Evolutionary conservation across 176 grass and related monocot species (phyloP).

Genomic region (Triticum monococcum): DNA sequence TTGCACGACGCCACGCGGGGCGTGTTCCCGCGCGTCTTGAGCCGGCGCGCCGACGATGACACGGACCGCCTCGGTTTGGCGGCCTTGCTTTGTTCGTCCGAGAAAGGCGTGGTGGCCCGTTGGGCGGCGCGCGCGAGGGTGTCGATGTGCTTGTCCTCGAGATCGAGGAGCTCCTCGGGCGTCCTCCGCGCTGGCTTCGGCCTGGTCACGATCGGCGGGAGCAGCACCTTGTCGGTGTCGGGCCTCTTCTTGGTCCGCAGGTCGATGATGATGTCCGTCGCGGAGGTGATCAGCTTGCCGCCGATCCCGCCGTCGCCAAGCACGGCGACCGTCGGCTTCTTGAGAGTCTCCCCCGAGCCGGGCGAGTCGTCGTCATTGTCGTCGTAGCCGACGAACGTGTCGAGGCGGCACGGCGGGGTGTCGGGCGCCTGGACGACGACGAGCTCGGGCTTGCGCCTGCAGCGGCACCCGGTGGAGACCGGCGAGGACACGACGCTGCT

Average conservation of each 20-base stretch:
- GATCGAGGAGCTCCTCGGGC: conserved; percentile 3
- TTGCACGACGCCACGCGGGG: conserved; percentile 40
- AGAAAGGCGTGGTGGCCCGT: neutral
- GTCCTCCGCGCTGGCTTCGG: conserved; percentile 11
- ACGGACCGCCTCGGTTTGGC: conserved; percentile 38
- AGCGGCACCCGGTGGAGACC: conserved; percentile 39
- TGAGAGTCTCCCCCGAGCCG: neutral
- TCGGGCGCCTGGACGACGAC: conserved; percentile 17
- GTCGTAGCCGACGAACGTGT: conserved; percentile 37
- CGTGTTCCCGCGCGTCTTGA: conserved; percentile 58
- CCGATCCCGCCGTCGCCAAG: neutral
- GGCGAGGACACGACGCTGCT: conserved; percentile 41
- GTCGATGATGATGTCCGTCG: conserved; percentile 66
- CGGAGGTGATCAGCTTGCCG: conserved; percentile 48
- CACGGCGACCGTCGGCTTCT: neutral
- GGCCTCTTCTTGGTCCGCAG: conserved; percentile 29
- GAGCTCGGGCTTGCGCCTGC: conserved; percentile 28
- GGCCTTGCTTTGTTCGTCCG: conserved; percentile 20
- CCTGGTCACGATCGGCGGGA: conserved; percentile 73
- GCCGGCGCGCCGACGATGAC: conserved; percentile 36
- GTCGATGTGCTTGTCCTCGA: conserved; percentile 41
- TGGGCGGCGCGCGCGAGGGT: neutral
- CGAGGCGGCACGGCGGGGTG: conserved; percentile 36
- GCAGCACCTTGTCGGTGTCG: conserved; percentile 15
- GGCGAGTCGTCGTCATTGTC: conserved; percentile 12